phyloP scores from a whole-genome alignment of 2,329 filamentous ascomycete genomes.

The Colletotrichum cuscutae region DNA sequence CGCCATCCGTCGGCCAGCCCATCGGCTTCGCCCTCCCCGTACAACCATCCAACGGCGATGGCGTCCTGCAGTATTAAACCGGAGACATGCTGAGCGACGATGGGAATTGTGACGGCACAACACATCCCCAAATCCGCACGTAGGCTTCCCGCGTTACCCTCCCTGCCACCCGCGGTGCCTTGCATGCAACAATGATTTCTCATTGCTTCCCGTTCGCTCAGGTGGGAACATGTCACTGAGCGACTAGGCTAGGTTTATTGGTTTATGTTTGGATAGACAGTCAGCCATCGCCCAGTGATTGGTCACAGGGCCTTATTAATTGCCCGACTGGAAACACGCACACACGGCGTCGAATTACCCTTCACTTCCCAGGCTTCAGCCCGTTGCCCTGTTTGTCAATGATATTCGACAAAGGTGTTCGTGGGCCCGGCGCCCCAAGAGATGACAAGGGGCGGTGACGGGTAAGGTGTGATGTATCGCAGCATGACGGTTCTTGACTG shows the following conservation, averaged over 20 bases:
- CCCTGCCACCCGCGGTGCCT: slow-evolving; percentile 31
- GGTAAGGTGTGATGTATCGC: slow-evolving; percentile 25
- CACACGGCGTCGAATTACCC: slow-evolving; percentile 17
- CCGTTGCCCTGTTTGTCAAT: slow-evolving; percentile 19
- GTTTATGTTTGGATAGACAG: slow-evolving; percentile 8
- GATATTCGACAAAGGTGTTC: slow-evolving; percentile 18
- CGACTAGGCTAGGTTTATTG: slow-evolving; percentile 24
- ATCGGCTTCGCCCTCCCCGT: slow-evolving; percentile 22
- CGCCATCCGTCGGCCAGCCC: neutral
- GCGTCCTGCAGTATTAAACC: neutral
- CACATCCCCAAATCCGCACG: slow-evolving; percentile 22
- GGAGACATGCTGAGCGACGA: slow-evolving; percentile 9
- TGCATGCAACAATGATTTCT: slow-evolving; percentile 24
- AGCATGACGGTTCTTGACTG: slow-evolving; percentile 47
- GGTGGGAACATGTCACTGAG: slow-evolving; percentile 31
- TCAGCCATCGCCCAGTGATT: slow-evolving; percentile 17
- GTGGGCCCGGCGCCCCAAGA: neutral
- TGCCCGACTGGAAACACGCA: slow-evolving; percentile 25
- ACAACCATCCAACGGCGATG: slow-evolving; percentile 18
- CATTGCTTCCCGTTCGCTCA: slow-evolving; percentile 30
- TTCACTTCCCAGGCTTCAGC: neutral
- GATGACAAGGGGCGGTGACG: slow-evolving; percentile 31
- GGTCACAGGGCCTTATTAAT: slow-evolving; percentile 7
- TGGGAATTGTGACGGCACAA: slow-evolving; percentile 22
- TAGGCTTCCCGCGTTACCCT: slow-evolving; percentile 28